Evolutionary conservation across 306 rosid species (phyloP).

Genomic region (Acacia confusa): DNA sequence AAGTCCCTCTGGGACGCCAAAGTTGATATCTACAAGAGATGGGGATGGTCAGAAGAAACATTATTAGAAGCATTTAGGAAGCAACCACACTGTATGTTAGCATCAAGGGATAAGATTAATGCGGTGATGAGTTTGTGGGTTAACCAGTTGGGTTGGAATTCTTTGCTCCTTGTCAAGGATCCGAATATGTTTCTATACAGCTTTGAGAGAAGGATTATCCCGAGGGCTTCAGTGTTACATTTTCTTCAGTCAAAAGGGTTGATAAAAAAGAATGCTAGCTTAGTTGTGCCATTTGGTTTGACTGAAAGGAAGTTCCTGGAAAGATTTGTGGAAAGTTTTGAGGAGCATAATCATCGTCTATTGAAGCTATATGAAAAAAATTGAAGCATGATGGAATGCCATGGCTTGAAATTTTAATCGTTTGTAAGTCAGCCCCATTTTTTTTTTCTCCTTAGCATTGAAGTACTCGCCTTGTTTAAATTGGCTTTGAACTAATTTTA

Average conservation of each 20-base stretch:
- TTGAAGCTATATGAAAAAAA: conserved; percentile 24
- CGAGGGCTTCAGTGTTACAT: conserved; percentile 38
- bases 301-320: conserved; percentile 27
- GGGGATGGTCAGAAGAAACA: not conserved
- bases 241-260: conserved; percentile 40
- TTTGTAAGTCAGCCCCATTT: not conserved
- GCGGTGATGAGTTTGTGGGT: conserved; percentile 44
- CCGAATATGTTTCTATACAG: conserved; percentile 19
- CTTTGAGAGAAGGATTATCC: conserved; percentile 49
- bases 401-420: not conserved
- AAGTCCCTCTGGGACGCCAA: not conserved
- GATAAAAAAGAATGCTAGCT: not conserved
- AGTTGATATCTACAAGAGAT: not conserved
- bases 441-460: not conserved
- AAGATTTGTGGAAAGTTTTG: conserved; percentile 28
- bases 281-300: not conserved
- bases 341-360: conserved; percentile 9
- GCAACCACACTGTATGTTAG: conserved; percentile 41
- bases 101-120: conserved; percentile 40
- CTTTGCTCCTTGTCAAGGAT: conserved; percentile 15
- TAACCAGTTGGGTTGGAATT: conserved; percentile 32
- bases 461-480: not conserved
- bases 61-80: not conserved
- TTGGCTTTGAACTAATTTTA: not conserved
- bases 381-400: not conserved